phyloP scores from a whole-genome alignment of 257 asterid species.

The Nicotiana tabacum region DNA sequence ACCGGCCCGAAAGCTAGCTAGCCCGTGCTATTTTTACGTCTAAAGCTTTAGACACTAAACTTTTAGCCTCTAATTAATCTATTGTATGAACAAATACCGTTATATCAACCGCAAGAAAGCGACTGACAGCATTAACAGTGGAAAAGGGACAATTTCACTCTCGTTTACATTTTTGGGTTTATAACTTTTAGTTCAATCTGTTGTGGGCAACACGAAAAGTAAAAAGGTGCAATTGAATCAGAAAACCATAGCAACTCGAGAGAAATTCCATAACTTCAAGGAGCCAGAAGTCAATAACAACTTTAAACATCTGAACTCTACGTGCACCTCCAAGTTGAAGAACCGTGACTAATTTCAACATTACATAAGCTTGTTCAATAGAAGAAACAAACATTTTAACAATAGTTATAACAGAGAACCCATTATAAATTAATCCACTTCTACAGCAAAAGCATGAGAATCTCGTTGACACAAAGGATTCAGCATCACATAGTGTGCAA shows the following conservation, averaged over 20 bases:
- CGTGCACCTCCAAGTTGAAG: background rate
- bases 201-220: background rate
- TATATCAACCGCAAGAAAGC: background rate
- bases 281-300: background rate
- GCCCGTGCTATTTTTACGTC: no score
- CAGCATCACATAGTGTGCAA: background rate
- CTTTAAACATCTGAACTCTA: background rate
- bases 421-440: background rate
- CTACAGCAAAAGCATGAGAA: background rate
- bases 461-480: background rate
- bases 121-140: background rate
- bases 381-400: background rate
- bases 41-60: background rate
- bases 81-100: background rate
- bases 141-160: background rate
- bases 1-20: no score
- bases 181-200: background rate
- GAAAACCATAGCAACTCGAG: background rate
- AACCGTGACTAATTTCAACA: background rate
- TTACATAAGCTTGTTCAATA: background rate
- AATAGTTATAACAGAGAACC: background rate
- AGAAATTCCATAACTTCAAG: background rate
- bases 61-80: background rate
- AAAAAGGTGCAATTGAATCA: background rate
- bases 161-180: background rate